Percentiles rank a stretch among this genome's conserved stretches.
Conservation (phyloP, 352 stramenopile species). For the Phytophthora pini region DNA sequence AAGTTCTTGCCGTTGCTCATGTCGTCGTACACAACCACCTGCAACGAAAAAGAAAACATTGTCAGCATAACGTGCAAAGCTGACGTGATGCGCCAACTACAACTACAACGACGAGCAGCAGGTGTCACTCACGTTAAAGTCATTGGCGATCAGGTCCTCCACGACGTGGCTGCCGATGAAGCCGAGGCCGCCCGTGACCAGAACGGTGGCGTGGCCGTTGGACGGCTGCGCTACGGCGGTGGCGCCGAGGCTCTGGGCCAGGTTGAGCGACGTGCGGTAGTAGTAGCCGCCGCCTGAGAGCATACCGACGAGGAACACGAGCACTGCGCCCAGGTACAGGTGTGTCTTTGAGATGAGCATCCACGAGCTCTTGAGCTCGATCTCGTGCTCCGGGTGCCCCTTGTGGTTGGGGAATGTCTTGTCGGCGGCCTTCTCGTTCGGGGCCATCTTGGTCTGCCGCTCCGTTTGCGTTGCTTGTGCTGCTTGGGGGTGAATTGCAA, state of each 20-base stretch:
- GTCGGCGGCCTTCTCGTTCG: conserved; percentile 19
- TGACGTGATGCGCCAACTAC: neutral
- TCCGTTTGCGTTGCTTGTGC: conserved; percentile 28
- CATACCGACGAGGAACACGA: conserved; percentile 70
- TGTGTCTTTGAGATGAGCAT: conserved; percentile 75
- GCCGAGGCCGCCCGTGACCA: conserved; percentile 83
- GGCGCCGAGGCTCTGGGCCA: conserved; percentile 29
- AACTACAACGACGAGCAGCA: neutral
- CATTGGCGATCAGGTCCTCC: conserved; percentile 74
- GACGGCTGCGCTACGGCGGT: conserved; percentile 28
- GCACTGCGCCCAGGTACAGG: conserved; percentile 64
- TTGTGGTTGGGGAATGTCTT: conserved; percentile 51
- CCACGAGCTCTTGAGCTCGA: conserved; percentile 66
- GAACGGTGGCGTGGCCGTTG: conserved; percentile 54
- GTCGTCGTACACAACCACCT: conserved; percentile 87
- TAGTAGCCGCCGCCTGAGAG: conserved; percentile 74
- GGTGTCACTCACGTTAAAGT: conserved; percentile 62
- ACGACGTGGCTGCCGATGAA: conserved; percentile 89
- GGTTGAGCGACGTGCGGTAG: conserved; percentile 39
- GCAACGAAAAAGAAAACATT: conserved; percentile 2
- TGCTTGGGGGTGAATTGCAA: conserved; percentile 42
- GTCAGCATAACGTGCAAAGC: conserved; percentile 6
- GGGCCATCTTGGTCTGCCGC: conserved; percentile 16
- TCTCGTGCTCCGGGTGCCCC: conserved; percentile 47
- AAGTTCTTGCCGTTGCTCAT: conserved; percentile 91